Base-by-base conservation (phyloP, 139 green algal species). In the Spirogloea muscicola region DNA sequence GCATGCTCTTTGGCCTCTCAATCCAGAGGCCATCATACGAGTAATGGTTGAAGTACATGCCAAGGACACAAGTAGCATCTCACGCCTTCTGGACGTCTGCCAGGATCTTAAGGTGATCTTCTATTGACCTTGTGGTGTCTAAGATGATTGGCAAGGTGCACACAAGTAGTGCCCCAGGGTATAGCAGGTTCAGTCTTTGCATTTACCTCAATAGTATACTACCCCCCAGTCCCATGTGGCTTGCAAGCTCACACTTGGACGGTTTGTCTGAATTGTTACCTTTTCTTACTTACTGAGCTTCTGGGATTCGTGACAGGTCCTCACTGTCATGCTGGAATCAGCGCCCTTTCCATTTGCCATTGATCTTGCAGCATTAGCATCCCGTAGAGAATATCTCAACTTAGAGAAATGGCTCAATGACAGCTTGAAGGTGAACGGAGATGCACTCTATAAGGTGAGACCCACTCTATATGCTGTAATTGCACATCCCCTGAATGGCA, bases 321-420 rank as follows among this genome's bases (percentile, higher is more conserved):
- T 97, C 43, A 66, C 74, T 3, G 51, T 74, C n/a, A 88, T 94
- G 59, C 81, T 97, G 55, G 85, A 90, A 34, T n/a, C 41, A 10
- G 82, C 84, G n/a, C 82, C 89, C 1, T 81, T 84, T 2, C 41
- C 81, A 0, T 91, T 97, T 71, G 85, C 86, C 7, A 66, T 97
- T 16, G 93, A 98, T 61, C 79, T 98, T 6, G 93, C 93, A 0
- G 68, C 81, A 5, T 67, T 91, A 2, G 93, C 93, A 0, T 75
- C 87, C 0, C 78, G 85, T 0, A 80, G 91, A 7, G 89, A 91
- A 70, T 86, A 87, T 79, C 72, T 98, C 2, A 90, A 94, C 81
- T 80, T 98, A 49, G 91, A 98, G 68, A 87, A 91, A 57, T 98
- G 92, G 92, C 85, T 97, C 13, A 43, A 73, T 25, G 82, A 88